Conservation (phyloP, 2,329 filamentous ascomycete genomes). For the Ophiocordyceps camponoti-leonardi region DNA sequence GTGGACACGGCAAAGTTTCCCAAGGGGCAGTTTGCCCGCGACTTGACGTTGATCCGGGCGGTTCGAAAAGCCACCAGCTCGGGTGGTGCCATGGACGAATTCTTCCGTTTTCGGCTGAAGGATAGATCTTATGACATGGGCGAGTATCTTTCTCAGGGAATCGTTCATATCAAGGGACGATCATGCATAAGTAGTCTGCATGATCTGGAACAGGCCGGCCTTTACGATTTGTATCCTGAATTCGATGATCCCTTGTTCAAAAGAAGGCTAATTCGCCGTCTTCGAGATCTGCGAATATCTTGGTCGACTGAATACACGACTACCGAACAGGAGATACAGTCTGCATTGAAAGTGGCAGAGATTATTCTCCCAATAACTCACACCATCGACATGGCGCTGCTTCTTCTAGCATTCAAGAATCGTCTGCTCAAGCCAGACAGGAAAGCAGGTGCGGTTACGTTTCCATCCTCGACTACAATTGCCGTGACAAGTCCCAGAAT, state of each 20-base stretch:
- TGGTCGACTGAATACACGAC: neutral
- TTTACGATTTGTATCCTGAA: neutral
- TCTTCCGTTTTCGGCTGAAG: neutral
- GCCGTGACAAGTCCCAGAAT: neutral
- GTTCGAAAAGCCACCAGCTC: neutral
- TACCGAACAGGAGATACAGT: neutral
- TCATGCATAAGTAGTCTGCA: neutral
- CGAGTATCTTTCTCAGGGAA: neutral
- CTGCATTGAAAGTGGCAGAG: neutral
- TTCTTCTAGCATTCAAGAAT: neutral
- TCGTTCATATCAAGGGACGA: neutral
- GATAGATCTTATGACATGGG: neutral
- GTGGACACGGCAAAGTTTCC: neutral
- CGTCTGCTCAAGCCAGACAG: neutral
- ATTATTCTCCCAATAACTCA: too few relatives aligned
- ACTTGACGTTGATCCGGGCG: neutral
- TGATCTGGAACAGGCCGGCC: neutral
- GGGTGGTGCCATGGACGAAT: neutral
- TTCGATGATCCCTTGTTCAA: neutral
- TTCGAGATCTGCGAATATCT: neutral
- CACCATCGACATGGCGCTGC: neutral
- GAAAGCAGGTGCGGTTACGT: neutral
- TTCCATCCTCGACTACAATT: neutral
- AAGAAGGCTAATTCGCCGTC: neutral
- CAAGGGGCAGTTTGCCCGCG: neutral